Percentiles rank a stretch among this genome's conserved stretches.
phyloP scores from a whole-genome alignment of 2,329 filamentous ascomycete species.

The Gliomastix tumulicola region DNA sequence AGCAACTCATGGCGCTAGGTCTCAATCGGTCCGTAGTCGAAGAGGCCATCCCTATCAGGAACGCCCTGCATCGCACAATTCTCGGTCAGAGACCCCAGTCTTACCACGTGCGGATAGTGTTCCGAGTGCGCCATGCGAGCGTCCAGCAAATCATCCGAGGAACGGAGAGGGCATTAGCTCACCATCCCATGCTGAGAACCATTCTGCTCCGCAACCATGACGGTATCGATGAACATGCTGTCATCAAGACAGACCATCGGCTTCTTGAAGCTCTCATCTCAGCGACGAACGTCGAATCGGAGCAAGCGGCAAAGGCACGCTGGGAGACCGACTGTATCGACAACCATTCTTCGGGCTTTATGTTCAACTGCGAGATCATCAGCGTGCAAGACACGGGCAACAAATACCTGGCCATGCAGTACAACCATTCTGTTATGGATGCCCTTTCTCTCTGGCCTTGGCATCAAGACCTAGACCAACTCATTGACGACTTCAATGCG shows the following conservation, averaged over 20 bases:
- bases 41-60: slow-evolving; percentile 18
- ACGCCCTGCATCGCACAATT: slow-evolving; percentile 18
- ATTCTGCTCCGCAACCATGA: slow-evolving; percentile 13
- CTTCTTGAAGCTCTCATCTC: slow-evolving; percentile 18
- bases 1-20: slow-evolving; percentile 1
- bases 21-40: slow-evolving; percentile 14
- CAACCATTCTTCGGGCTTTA: slow-evolving; percentile 15
- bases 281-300: slow-evolving; percentile 10
- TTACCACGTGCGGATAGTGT: slow-evolving; percentile 23
- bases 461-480: slow-evolving; percentile 22
- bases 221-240: slow-evolving; percentile 15
- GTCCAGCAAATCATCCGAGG: slow-evolving; percentile 15
- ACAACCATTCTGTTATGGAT: slow-evolving; percentile 27
- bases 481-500: slow-evolving; percentile 12
- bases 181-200: slow-evolving; percentile 19
- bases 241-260: slow-evolving; percentile 10
- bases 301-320: slow-evolving; percentile 10
- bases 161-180: slow-evolving; percentile 15
- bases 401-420: slow-evolving; percentile 17
- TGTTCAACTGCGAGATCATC: slow-evolving; percentile 20
- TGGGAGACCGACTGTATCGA: slow-evolving; percentile 11
- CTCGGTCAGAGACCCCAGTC: slow-evolving; percentile 23
- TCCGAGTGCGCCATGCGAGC: slow-evolving; percentile 12
- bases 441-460: slow-evolving; percentile 22
- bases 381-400: slow-evolving; percentile 7